Evolutionary conservation across 1,139 yeast genomes (phyloP).

Genomic region (Suhomyces bolitotheri): DNA sequence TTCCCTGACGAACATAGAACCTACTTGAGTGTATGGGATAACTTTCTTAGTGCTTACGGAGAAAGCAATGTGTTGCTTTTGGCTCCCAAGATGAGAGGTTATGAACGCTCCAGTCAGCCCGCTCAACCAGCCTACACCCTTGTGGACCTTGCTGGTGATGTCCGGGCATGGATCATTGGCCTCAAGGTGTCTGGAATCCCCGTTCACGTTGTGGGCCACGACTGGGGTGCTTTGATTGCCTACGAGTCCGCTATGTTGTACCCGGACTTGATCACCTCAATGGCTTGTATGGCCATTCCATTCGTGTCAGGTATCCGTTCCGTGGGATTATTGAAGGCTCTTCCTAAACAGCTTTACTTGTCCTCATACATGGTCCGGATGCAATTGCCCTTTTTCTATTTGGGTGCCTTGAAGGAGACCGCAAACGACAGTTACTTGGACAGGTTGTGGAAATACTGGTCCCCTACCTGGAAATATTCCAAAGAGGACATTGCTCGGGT

Average conservation of each 20-base stretch:
- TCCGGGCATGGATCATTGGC: conserved; percentile 36
- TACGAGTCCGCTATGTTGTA: conserved; percentile 38
- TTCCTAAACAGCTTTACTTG: conserved; percentile 38
- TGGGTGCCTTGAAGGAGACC: conserved; percentile 21
- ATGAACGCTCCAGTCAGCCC: conserved; percentile 39
- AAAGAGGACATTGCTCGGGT: conserved; percentile 31
- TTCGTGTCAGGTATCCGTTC: conserved; percentile 29
- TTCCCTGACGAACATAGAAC: conserved; percentile 44
- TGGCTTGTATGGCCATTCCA: conserved; percentile 44
- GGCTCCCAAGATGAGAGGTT: conserved; percentile 46
- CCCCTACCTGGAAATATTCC: conserved; percentile 40
- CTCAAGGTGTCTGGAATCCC: conserved; percentile 26
- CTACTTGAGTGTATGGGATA: conserved; percentile 29
- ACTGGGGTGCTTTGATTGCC: conserved; percentile 47
- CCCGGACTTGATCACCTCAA: conserved; percentile 39
- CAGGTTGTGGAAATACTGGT: conserved; percentile 42
- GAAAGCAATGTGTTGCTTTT: conserved; percentile 27
- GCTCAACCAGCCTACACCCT: conserved; percentile 28
- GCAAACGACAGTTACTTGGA: conserved; percentile 31
- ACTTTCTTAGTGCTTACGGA: conserved; percentile 20
- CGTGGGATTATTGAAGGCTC: conserved; percentile 31
- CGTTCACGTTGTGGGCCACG: conserved; percentile 46
- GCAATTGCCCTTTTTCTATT: conserved; percentile 35
- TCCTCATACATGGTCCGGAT: conserved; percentile 45
- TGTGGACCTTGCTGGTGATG: conserved; percentile 37